A percentile compares a stretch with the other conserved stretches of the same genome.
Conservation (phyloP, 805 yeast species). For the Spathaspora gorwiae region DNA sequence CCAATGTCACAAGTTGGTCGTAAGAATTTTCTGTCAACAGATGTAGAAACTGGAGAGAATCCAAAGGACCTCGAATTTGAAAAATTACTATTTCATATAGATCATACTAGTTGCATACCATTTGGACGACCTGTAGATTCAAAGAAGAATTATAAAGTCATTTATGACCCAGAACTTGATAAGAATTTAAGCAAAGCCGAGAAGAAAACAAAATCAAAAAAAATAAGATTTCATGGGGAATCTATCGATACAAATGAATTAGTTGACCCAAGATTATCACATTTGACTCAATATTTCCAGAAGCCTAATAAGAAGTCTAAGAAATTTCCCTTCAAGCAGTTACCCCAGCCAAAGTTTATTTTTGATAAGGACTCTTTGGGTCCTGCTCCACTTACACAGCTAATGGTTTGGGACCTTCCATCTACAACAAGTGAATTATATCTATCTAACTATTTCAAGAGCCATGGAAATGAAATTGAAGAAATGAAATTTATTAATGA, state of each 20-base stretch:
- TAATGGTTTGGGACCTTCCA: constrained; percentile 67
- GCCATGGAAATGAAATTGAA: constrained; percentile 57
- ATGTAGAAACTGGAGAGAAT: constrained; percentile 29
- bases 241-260: constrained; percentile 12
- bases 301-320: constrained; percentile 38
- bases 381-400: constrained; percentile 64
- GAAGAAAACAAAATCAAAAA: constrained; percentile 28
- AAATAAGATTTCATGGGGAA: constrained; percentile 37
- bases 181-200: constrained; percentile 28
- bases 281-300: constrained; percentile 22
- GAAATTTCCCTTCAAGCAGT: constrained; percentile 38
- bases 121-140: constrained; percentile 11
- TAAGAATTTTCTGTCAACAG: constrained; percentile 3
- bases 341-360: constrained; percentile 38
- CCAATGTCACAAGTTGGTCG: not conserved
- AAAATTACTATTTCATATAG: constrained; percentile 26
- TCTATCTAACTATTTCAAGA: constrained; percentile 47
- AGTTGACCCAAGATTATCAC: constrained; percentile 40
- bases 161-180: constrained; percentile 48
- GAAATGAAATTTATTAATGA: constrained; percentile 60
- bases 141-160: constrained; percentile 37
- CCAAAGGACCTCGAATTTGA: constrained; percentile 24
- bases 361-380: constrained; percentile 75
- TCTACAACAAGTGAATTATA: constrained; percentile 44
- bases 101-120: constrained; percentile 10